A percentile compares a stretch with the other conserved stretches of the same genome.
phyloP scores from a whole-genome alignment of 352 stramenopile genomes.

The Phytophthora idaei region DNA sequence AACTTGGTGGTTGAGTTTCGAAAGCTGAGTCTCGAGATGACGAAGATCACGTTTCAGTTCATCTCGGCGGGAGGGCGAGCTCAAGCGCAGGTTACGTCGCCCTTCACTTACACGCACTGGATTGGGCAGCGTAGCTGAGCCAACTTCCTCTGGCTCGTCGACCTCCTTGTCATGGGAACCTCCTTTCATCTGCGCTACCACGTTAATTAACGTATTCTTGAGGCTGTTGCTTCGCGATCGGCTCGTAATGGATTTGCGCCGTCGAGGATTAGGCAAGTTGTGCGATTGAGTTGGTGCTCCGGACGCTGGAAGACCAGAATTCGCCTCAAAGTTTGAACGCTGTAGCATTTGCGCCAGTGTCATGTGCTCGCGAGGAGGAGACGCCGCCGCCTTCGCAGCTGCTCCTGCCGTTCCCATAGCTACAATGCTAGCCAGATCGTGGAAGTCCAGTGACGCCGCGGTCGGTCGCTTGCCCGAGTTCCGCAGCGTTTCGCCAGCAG shows the following conservation, averaged over 20 bases:
- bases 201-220: constrained; percentile 63
- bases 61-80: constrained; percentile 51
- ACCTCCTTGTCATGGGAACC: constrained; percentile 41
- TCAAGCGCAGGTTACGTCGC: constrained; percentile 26
- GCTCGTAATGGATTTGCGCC: constrained; percentile 62
- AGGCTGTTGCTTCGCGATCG: constrained; percentile 74
- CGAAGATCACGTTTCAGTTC: constrained; percentile 59
- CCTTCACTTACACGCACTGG: constrained; percentile 34
- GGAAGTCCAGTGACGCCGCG: constrained; percentile 52
- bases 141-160: constrained; percentile 34
- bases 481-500: constrained; percentile 5
- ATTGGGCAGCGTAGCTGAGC: constrained; percentile 40
- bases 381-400: constrained; percentile 21
- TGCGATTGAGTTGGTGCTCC: constrained; percentile 13
- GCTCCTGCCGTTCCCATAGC: constrained; percentile 39
- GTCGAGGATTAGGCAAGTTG: constrained; percentile 49
- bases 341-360: constrained; percentile 46
- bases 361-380: constrained; percentile 35
- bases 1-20: constrained; percentile 71
- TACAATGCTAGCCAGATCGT: constrained; percentile 54
- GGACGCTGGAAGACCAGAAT: constrained; percentile 10
- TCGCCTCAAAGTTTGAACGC: constrained; percentile 27
- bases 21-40: constrained; percentile 62
- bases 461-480: constrained; percentile 30
- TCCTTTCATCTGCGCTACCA: constrained; percentile 67